phyloP scores from a whole-genome alignment of 2,329 filamentous ascomycete genomes.

The Ceratocystis ficicola region DNA sequence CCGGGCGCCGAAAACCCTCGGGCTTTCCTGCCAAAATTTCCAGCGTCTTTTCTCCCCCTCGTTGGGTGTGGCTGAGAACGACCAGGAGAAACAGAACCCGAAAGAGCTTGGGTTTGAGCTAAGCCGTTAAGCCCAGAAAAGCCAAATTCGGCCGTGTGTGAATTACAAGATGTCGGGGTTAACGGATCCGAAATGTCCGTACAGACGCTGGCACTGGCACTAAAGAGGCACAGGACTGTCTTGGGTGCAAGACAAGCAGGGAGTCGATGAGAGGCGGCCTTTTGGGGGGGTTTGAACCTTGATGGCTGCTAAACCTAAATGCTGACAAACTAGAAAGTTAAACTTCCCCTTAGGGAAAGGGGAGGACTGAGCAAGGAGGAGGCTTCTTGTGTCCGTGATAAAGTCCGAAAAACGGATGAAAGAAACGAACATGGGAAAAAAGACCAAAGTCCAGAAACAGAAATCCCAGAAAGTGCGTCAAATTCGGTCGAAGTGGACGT shows the following conservation, averaged over 20 bases:
- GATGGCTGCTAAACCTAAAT: not conserved
- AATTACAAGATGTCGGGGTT: not conserved
- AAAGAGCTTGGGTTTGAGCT: too few species aligned
- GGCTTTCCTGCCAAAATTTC: too few species aligned
- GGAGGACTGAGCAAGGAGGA: not conserved
- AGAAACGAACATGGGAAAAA: not conserved
- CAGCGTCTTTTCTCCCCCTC: too few species aligned
- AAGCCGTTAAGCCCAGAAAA: not conserved
- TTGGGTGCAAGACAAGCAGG: too few species aligned
- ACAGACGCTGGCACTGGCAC: not conserved
- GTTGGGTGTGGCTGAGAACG: too few species aligned
- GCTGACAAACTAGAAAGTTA: not conserved
- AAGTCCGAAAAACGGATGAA: not conserved
- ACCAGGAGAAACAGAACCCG: too few species aligned
- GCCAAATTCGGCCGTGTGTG: not conserved
- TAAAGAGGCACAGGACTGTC: too few species aligned
- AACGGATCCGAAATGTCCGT: not conserved
- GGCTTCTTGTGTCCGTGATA: not conserved
- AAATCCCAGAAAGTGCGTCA: not conserved
- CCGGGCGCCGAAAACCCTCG: too few species aligned
- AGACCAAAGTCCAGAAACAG: not conserved
- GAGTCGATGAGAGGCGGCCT: too few species aligned
- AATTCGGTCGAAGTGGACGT: too few species aligned
- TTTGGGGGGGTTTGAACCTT: not conserved
- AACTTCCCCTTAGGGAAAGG: not conserved